Evolutionary conservation across 2,329 filamentous ascomycete genomes (phyloP), one percentile per base, ranked within the genome.

Genomic region (Aspergillus costaricaensis): DNA sequence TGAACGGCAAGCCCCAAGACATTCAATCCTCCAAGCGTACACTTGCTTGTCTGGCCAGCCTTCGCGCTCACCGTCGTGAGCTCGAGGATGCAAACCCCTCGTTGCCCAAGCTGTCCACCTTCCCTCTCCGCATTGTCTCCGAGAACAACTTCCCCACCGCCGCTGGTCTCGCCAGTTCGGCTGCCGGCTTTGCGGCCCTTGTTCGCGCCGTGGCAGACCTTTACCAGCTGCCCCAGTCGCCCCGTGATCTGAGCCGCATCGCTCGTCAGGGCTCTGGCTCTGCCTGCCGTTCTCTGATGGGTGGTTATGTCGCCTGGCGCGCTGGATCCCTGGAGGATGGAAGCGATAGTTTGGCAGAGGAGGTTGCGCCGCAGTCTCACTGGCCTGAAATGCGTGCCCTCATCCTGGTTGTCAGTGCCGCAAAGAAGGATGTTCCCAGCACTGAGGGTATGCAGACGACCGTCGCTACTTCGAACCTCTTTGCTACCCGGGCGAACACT

Each of bases 131-230:
- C 69, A 89, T 99, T 67, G 92, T 97, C 59, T 95, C 91, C 59
- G 91, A 95, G 81, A 99, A 99, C 85, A 99, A 99, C 85, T 99
- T 99, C 84, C 95, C 95, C 65, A 99, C 95, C 2, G 95, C 95
- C 25, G 95, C 95, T 4, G 95, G 95, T 6, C 87, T 99, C 27
- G 86, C 86, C 43, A 83, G 82, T 67, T 83, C 81, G 21, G 86
- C 86, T n/a, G 86, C 86, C n/a, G 86, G 86, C 23, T 87, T 88
- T 67, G 86, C 86, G 38, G 86, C 86, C 12, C 79, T 88, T 0
- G 85, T 98, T 19, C 86, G 92, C 60, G 93, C 79, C 17, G 91
- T 99, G 69, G 95, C 95, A 38, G 86, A 98, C 76, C 86, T 99
- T 43, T 99, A 98, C 81, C 84, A 91, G 74, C 87, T 99, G 6